Percentiles rank a stretch among this genome's conserved stretches.
Evolutionary conservation across 2,329 filamentous ascomycete genomes (phyloP).

Genomic region (Arthroderma sp.): DNA sequence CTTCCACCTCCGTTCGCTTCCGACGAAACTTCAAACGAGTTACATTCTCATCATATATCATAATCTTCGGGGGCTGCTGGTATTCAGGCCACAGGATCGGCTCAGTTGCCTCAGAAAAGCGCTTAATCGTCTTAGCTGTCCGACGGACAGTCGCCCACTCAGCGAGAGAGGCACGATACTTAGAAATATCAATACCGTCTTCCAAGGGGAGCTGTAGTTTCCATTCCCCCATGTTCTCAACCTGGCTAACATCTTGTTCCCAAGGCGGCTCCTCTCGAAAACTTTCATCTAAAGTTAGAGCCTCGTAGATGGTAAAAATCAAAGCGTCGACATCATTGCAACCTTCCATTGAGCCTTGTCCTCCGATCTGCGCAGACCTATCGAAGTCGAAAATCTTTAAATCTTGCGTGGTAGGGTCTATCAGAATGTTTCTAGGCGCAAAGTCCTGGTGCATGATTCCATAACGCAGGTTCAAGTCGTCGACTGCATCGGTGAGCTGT

Average conservation of each 20-base stretch:
- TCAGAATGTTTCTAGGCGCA: slow-evolving; percentile 9
- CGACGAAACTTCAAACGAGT: background rate
- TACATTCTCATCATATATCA: background rate
- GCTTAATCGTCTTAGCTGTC: slow-evolving; percentile 9
- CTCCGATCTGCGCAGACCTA: slow-evolving; percentile 1
- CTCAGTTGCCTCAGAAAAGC: slow-evolving; percentile 6
- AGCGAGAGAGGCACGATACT: slow-evolving; percentile 2
- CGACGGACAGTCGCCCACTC: slow-evolving; percentile 7
- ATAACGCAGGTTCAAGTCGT: slow-evolving; percentile 11
- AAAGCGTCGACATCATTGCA: slow-evolving; percentile 6
- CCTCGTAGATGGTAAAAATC: slow-evolving; percentile 10
- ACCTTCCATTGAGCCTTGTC: background rate
- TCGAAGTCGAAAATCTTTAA: slow-evolving; percentile 10
- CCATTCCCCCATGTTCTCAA: slow-evolving; percentile 8
- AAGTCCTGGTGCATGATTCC: slow-evolving; percentile 11
- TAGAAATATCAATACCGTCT: slow-evolving; percentile 7
- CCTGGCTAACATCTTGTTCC: slow-evolving; percentile 6
- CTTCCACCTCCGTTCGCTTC: background rate
- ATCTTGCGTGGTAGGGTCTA: slow-evolving; percentile 6
- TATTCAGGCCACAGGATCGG: slow-evolving; percentile 5
- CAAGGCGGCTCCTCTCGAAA: background rate
- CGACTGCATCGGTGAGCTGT: slow-evolving; percentile 10
- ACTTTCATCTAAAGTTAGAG: slow-evolving; percentile 4
- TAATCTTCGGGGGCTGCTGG: background rate
- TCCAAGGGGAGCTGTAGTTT: slow-evolving; percentile 2